Base-by-base conservation (phyloP, 257 asterid genomes). In the Coffea canephora region DNA sequence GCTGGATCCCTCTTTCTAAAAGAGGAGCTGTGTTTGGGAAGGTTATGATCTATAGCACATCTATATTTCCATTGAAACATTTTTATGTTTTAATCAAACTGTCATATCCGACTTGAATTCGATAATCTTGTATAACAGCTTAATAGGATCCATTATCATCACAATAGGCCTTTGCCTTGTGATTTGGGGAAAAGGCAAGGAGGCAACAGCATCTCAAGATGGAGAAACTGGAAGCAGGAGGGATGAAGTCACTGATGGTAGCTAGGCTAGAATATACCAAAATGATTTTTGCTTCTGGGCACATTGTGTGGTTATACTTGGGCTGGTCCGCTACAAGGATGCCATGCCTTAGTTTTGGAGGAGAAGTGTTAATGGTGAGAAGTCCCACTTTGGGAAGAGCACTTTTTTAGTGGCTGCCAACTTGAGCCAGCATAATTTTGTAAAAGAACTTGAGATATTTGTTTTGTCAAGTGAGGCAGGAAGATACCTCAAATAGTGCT, bases 21-120 rank as follows among this genome's bases (percentile, higher is more conserved):
- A 14, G 89, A 86, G 87, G 45, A 77, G 55, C 72, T 84, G n/a
- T 65, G 69, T 61, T 12, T 88, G 39, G 89, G 91, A 82, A 86
- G 91, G 91, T 88, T 16, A 10, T 13, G 25, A 78, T 74, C 71
- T 74, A 1, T 23, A 8, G 2, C 0, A 54, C 71, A 21, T 8
- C 8, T 14, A 5, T 39, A 5, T 16, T 70, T 66, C 68, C 11
- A 73, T 4, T 39, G 19, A 10, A 57, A 19, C 65, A n/a, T 18
- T 65, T 36, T 59, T 78, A 3, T 71, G 4, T 31, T 18, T 68
- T 43, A 6, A 50, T 31, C 5, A 7, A 72, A 72, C 13, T 14
- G 8, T 36, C 19, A 1, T 12, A 27, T 55, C 34, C 19, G n/a
- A 55, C 54, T 52, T 34, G 50, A 74, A 0, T 74, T 48, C 3